Evolutionary conservation across 179 eudicot species (phyloP), one percentile per base, ranked within the genome.

Genomic region (Vitellaria paradoxa): DNA sequence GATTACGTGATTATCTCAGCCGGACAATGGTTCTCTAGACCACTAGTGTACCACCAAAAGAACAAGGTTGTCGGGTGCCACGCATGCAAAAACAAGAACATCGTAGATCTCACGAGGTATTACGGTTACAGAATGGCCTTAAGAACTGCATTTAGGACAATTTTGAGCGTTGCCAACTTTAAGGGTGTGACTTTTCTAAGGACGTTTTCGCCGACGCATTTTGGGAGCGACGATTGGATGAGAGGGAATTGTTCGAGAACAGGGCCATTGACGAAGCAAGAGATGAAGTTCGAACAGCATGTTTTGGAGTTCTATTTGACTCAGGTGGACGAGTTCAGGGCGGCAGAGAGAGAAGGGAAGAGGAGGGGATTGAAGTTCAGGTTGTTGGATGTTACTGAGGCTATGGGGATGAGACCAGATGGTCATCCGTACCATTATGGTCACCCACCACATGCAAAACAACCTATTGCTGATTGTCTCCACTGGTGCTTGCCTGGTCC

Each of bases 401-500:
- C 77, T 6, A 83, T 83, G 85, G 53, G 61, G 47, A 17, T 80
- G 68, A 81, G 86, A 56, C 82, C 84, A 17, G 86, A 84, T 69
- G 87, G 84, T 12, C 84, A 84, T 30, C 87, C 87, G 0, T 73
- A 65, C 63, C 75, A 72, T 26, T 79, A 79, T 30, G 82, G 84
- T 2, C 84, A 81, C 46, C 57, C 66, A 37, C 68, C 70, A 10
- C 47, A 74, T 12, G 75, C 68, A 40, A 81, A 73, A 2, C 62
- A 69, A 24, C 68, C 80, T 7, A 57, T 76, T 2, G 77, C 86
- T 10, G 87, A 84, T 60, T 84, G 87, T 60, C 78, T 79, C 21
- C 87, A 84, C 53, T 84, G 87, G 87, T 84, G 87, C 63, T 52
- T 84, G 82, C 87, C 87, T 0, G 87, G 87, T 11, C 84, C 87